phyloP scores from a whole-genome alignment of 2,329 filamentous ascomycete species.

The Fusarium zealandicum region DNA sequence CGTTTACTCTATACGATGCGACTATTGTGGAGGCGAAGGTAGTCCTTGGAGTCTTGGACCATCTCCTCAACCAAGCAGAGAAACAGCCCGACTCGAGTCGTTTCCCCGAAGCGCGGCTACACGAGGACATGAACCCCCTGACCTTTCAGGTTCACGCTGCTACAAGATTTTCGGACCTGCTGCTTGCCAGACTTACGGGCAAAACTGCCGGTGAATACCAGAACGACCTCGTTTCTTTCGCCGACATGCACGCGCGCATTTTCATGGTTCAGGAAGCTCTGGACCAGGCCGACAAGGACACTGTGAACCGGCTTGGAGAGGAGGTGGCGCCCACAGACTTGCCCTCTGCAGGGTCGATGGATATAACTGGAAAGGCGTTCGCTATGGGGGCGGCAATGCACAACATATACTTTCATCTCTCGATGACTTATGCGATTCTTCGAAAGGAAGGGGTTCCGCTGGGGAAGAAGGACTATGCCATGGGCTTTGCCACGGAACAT shows the following conservation, averaged over 20 bases:
- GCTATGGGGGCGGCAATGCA: slow-evolving; percentile 56
- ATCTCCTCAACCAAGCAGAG: slow-evolving; percentile 44
- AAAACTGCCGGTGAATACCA: slow-evolving; percentile 30
- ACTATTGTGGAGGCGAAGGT: slow-evolving; percentile 41
- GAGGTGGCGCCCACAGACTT: slow-evolving; percentile 34
- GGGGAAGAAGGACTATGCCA: slow-evolving; percentile 63
- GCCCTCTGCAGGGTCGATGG: slow-evolving; percentile 28
- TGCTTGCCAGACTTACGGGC: slow-evolving; percentile 43
- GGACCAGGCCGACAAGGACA: slow-evolving; percentile 42
- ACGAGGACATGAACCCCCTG: slow-evolving; percentile 50
- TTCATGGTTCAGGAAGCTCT: slow-evolving; percentile 36
- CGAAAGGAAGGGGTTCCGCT: slow-evolving; percentile 64
- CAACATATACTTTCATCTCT: slow-evolving; percentile 68
- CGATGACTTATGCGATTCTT: slow-evolving; percentile 64
- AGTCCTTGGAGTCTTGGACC: slow-evolving; percentile 36
- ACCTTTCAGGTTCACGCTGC: slow-evolving; percentile 47
- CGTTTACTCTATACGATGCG: slow-evolving; percentile 45
- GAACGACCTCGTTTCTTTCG: slow-evolving; percentile 42
- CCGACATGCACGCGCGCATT: slow-evolving; percentile 44
- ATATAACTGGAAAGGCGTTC: slow-evolving; percentile 48
- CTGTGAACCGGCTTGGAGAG: slow-evolving; percentile 42
- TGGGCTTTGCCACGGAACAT: slow-evolving; percentile 32
- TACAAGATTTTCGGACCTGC: slow-evolving; percentile 35
- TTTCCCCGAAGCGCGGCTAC: slow-evolving; percentile 42
- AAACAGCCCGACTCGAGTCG: slow-evolving; percentile 40